A percentile compares a stretch with the other conserved stretches of the same genome.
Evolutionary conservation across 208 protist genomes (phyloP).

Genomic region (Trypanosoma platydactyli): DNA sequence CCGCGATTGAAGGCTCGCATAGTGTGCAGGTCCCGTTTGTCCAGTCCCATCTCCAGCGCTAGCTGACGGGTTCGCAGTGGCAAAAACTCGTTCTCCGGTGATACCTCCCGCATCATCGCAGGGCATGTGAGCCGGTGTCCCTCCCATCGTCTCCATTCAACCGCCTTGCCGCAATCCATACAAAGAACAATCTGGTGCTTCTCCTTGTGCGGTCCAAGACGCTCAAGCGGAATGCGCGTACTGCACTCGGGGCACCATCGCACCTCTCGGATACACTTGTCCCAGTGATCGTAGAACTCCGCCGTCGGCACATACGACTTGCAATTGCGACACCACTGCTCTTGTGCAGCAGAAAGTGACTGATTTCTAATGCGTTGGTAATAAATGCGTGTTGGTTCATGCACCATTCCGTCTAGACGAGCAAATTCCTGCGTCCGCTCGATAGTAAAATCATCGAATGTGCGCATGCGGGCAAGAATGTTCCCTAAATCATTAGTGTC

Average conservation of each 20-base stretch:
- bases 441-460: slow-evolving; percentile 82
- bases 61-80: slow-evolving; percentile 84
- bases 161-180: slow-evolving; percentile 78
- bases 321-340: slow-evolving; percentile 93
- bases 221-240: slow-evolving; percentile 72
- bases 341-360: slow-evolving; percentile 43
- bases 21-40: slow-evolving; percentile 88
- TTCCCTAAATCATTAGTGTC: slow-evolving; percentile 91
- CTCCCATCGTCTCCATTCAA: slow-evolving; percentile 92
- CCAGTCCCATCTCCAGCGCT: slow-evolving; percentile 82
- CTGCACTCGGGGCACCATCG: slow-evolving; percentile 88
- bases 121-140: slow-evolving; percentile 81
- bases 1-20: slow-evolving; percentile 59
- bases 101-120: slow-evolving; percentile 89
- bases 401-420: slow-evolving; percentile 81
- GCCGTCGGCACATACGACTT: slow-evolving; percentile 72
- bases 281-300: slow-evolving; percentile 80
- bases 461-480: slow-evolving; percentile 77
- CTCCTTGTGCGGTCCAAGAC: slow-evolving; percentile 82
- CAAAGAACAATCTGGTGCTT: slow-evolving; percentile 91
- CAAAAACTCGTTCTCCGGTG: slow-evolving; percentile 84
- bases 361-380: slow-evolving; percentile 61
- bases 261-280: slow-evolving; percentile 64
- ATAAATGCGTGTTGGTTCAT: slow-evolving; percentile 91
- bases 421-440: slow-evolving; percentile 68